Evolutionary conservation across 306 rosid species (phyloP), one percentile per base, ranked within the genome.

Genomic region (Alnus glutinosa): DNA sequence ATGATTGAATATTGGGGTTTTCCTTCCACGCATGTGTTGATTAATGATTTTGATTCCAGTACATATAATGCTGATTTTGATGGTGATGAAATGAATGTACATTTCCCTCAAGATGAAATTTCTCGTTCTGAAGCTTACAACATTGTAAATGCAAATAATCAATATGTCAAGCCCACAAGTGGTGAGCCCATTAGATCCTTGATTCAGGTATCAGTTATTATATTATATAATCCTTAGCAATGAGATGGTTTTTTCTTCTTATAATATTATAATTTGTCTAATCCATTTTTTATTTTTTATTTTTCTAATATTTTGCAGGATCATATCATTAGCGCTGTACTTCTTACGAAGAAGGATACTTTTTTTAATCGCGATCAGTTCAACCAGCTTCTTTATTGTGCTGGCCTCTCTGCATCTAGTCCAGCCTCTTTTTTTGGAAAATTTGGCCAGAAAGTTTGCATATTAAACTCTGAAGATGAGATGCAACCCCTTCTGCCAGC

Each of bases 11-110:
- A 39, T 62, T 61, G 12, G 34, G 44, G 28, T 70, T 46, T 58
- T 13, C 5, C 47, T 63, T 52, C 71, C 46, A 81, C 36, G 75
- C 46, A 54, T 34, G 77, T 84, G 70, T 62, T 42, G 59, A 11
- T 70, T 80, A 75, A 57, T 70, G 46, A 71, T 68, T 6, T 36
- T 72, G 57, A 75, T 82, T 83, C 19, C 97, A 95, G 98, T 80
- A 92, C 97, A 0, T 94, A 89, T 80, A 94, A 94, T 84, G 98
- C 98, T 84, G 98, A 94, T 91, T 92, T 94, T 71, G 98, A 94
- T 73, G 97, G 98, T 73, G 97, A 94, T 84, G 98, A 94, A 88
- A 94, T 94, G 86, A 94, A 94, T 74, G 98, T 94, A 78, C 98
- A 95, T 84, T 91, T 95, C 78, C 98, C 98, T 3, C 98, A 95